Evolutionary conservation across 2,329 filamentous ascomycete genomes (phyloP), one percentile per base, ranked within the genome.

Genomic region (Gnomoniopsis sp.): DNA sequence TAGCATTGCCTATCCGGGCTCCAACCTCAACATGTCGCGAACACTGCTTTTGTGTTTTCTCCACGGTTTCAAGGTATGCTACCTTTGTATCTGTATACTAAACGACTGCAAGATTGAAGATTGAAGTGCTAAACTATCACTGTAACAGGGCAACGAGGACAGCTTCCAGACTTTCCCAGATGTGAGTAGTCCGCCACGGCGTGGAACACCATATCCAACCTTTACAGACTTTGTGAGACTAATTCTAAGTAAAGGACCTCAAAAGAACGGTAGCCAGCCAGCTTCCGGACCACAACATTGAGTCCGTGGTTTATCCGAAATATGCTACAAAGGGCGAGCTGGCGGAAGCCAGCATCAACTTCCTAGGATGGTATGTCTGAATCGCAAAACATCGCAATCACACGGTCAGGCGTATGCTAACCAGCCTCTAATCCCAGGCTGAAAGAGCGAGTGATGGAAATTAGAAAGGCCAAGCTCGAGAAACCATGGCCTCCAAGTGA

Each of bases 401-500:
- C 7, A 3, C 26, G 0, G 1, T 12, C 22, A 34, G 6, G 3
- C 22, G 21, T 36, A 14, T 23, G 7, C 33, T 36, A 38, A 43
- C 46, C 55, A 41, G 53, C 55, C 19, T 30, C 26, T 30, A 8
- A 30, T 55, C 51, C 48, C 6, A 30, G 88, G 89, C 80, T 96
- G 49, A 88, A 90, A 67, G 87, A 92, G 68, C 86, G 86, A 63
- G 89, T 96, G 41, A 91, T 93, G 70, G 88, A 93, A 50, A 77
- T 93, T 17, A 73, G 80, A 61, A 91, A 96, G 70, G 83, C 86
- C 59, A 83, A 83, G 34, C 85, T 87, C 61, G 79, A 82, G 23
- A 90, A 86, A 1, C 87, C 89, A 11, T 91, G 88, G 68, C 91
- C 91, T 1, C 91, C 90, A 1, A 81, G 89, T 49, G 89, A 96